phyloP scores from a whole-genome alignment of 176 grass and related monocot genomes.

The Juncus effusus region DNA sequence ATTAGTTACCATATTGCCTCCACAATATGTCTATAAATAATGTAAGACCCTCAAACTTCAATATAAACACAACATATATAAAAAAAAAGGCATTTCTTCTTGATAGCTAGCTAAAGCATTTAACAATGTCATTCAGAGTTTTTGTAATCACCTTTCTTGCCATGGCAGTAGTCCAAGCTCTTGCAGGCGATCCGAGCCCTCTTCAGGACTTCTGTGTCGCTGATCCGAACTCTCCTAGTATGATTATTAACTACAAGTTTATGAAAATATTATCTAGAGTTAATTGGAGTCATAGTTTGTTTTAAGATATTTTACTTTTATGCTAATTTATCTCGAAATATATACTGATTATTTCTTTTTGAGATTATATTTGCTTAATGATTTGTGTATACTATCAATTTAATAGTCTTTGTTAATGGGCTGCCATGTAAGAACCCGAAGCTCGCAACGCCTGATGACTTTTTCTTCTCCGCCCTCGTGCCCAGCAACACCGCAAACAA shows the following conservation, averaged over 20 bases:
- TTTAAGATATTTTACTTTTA: no score
- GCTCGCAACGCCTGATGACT: slow-evolving; percentile 23
- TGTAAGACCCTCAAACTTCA: no score
- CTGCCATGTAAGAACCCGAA: slow-evolving; percentile 29
- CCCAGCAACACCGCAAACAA: slow-evolving; percentile 30
- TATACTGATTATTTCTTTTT: no score
- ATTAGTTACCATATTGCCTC: no score
- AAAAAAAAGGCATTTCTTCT: background rate
- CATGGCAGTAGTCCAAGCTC: background rate
- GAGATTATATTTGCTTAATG: background rate
- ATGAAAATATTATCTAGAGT: background rate
- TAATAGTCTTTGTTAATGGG: slow-evolving; percentile 36
- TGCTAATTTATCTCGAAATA: no score
- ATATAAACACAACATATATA: no score
- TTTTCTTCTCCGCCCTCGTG: slow-evolving; percentile 35
- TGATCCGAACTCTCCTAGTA: slow-evolving; percentile 14
- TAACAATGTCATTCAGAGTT: slow-evolving; percentile 21
- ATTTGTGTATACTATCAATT: background rate
- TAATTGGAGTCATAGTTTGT: no score
- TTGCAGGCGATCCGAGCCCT: slow-evolving; percentile 28
- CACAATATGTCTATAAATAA: no score
- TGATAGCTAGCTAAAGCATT: background rate
- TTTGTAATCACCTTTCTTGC: slow-evolving; percentile 20
- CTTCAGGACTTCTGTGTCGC: slow-evolving; percentile 38
- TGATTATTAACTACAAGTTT: background rate